phyloP scores from a whole-genome alignment of 176 grass and related monocot species.

The Eragrostis curvula region DNA sequence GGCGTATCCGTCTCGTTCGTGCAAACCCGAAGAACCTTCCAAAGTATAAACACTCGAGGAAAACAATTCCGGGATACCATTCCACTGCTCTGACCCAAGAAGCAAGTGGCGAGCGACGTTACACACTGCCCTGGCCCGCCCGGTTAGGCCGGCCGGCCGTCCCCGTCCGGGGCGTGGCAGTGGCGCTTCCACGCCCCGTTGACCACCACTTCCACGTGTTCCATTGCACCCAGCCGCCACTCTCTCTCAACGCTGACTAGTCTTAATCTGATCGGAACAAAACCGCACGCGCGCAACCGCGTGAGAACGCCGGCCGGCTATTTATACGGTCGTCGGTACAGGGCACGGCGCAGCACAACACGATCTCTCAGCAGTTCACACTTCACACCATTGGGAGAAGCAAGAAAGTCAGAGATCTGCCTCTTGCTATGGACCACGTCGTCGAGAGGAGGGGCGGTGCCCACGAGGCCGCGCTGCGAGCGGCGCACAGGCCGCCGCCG shows the following conservation, averaged over 20 bases:
- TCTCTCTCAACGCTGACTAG: conserved; percentile 16
- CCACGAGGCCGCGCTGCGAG: too few species aligned
- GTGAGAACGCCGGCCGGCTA: not conserved
- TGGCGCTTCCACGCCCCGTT: conserved; percentile 14
- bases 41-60: too few species aligned
- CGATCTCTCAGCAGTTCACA: not conserved
- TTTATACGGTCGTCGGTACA: not conserved
- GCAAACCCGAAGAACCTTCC: too few species aligned
- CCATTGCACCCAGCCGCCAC: conserved; percentile 16
- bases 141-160: conserved; percentile 37
- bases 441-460: conserved; percentile 10
- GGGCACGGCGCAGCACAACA: not conserved
- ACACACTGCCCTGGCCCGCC: not conserved
- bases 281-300: not conserved
- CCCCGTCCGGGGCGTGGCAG: not conserved
- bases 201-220: conserved; percentile 41
- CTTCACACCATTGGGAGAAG: not conserved
- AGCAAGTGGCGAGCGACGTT: too few species aligned
- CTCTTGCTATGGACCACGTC: conserved; percentile 53
- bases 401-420: too few species aligned
- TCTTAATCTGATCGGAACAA: not conserved
- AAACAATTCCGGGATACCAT: too few species aligned
- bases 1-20: too few species aligned
- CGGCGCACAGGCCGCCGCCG: not conserved
- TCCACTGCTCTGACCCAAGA: too few species aligned